Evolutionary conservation across 169 alveolate species (phyloP), one percentile per base, ranked within the genome.

Genomic region (Cryptosporidium bovis): DNA sequence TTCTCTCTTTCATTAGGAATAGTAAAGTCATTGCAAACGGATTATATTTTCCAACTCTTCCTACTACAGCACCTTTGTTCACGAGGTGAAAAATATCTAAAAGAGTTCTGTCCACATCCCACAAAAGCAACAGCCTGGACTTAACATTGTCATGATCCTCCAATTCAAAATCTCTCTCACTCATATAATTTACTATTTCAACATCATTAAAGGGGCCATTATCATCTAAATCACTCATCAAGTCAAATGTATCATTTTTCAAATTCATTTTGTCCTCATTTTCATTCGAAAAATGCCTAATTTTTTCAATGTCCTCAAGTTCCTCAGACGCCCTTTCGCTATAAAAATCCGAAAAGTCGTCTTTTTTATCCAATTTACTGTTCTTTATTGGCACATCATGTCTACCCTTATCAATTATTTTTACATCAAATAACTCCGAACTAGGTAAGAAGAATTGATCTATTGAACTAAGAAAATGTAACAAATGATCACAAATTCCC

Each of bases 71-170:
- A 8, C 64, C 64, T 8, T 77, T 77, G 48, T 77, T 68, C 10
- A 77, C 29, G 33, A 56, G 51, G 20, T 48, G 48, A 40, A 24
- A 56, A 48, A 46, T 29, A 60, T 60, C 71, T 60, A 51, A 77
- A 12, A 77, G 48, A 24, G 85, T 77, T 46, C 62, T 60, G 34
- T 77, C 85, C 13, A 77, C 85, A 29, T 77, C 85, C 85, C 85
- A 77, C 12, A 77, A 51, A 3, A 77, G 15, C 29, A 77, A 48
- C 29, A 77, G 31, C n/a, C 71, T 56, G 33, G 85, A 77, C 8
- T 77, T 77, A 27, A 58, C 40, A 7, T 48, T 36, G 7, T 33
- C 10, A 10, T 24, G 33, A 12, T 62, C 85, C 1, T 77, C 85
- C 24, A 36, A 20, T 36, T 58, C 85, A 44, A 77, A 77, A 48